Evolutionary conservation across 805 yeast genomes (phyloP).

Genomic region (Metschnikowia gruessii): DNA sequence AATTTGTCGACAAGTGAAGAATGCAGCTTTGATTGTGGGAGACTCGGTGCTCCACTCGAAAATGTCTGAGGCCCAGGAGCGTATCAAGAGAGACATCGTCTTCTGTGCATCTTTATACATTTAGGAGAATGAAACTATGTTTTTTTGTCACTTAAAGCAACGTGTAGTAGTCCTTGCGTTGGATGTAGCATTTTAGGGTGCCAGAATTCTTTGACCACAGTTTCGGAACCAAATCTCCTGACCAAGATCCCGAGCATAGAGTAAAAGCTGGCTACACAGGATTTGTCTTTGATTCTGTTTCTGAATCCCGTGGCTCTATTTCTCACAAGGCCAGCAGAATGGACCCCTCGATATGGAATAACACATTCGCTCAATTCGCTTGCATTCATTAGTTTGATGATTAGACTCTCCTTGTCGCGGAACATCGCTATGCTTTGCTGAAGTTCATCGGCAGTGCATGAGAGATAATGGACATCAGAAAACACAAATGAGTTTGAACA

Average conservation of each 20-base stretch:
- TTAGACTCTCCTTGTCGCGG: slow-evolving; percentile 15
- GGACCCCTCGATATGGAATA: slow-evolving; percentile 33
- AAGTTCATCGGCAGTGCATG: slow-evolving; percentile 30
- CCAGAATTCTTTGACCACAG: slow-evolving; percentile 22
- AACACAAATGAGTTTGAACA: slow-evolving; percentile 29
- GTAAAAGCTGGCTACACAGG: slow-evolving; percentile 37
- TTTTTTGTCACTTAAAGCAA: slow-evolving; percentile 11
- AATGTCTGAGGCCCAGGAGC: slow-evolving; percentile 90
- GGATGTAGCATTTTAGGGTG: slow-evolving; percentile 14
- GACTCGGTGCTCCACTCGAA: slow-evolving; percentile 86
- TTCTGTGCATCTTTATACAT: slow-evolving; percentile 93
- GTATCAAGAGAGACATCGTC: slow-evolving; percentile 93
- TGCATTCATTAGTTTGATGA: slow-evolving; percentile 33
- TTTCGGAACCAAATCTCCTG: slow-evolving; percentile 27
- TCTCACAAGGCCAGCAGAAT: slow-evolving; percentile 20
- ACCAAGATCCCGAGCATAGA: slow-evolving; percentile 37
- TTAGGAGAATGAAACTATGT: slow-evolving; percentile 27
- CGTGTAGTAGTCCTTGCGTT: slow-evolving; percentile 29
- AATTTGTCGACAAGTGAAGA: slow-evolving; percentile 89
- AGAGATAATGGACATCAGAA: slow-evolving; percentile 27
- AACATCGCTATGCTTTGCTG: slow-evolving; percentile 24
- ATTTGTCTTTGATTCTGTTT: slow-evolving; percentile 19
- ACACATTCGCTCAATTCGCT: slow-evolving; percentile 27
- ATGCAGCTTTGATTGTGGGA: slow-evolving; percentile 92
- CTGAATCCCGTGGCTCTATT: slow-evolving; percentile 15